phyloP scores from a whole-genome alignment of 164 flowering plant species.

The Dillenia turbinata region DNA sequence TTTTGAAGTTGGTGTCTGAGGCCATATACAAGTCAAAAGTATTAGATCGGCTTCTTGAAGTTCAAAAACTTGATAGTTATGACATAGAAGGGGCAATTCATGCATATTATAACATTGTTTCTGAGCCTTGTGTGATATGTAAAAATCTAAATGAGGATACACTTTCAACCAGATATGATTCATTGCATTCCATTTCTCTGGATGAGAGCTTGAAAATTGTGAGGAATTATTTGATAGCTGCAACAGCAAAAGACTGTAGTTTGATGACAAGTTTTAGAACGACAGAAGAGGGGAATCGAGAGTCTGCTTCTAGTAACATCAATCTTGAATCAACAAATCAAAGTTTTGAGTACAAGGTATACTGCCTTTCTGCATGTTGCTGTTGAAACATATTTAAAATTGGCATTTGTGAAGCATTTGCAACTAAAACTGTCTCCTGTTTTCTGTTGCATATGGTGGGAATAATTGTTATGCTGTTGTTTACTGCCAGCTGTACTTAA shows the following conservation, averaged over 20 bases:
- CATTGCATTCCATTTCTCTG: constrained; percentile 59
- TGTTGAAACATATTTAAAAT: background rate
- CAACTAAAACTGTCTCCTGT: background rate
- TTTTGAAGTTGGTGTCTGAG: constrained; percentile 62
- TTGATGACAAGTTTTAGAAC: constrained; percentile 78
- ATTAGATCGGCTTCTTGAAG: constrained; percentile 60
- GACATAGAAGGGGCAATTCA: constrained; percentile 98
- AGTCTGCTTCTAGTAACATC: constrained; percentile 29
- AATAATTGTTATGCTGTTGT: too few species aligned
- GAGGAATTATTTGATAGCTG: constrained; percentile 78
- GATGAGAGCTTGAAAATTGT: constrained; percentile 76
- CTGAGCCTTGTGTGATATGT: constrained; percentile 74
- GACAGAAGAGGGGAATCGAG: constrained; percentile 21
- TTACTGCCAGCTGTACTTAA: constrained; percentile 50
- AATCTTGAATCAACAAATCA: constrained; percentile 55
- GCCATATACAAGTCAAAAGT: constrained; percentile 52
- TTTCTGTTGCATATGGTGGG: background rate
- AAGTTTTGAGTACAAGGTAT: constrained; percentile 81
- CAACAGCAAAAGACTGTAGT: constrained; percentile 95
- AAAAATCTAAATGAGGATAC: constrained; percentile 28
- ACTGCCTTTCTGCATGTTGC: background rate
- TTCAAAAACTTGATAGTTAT: constrained; percentile 70
- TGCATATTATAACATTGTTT: constrained; percentile 73
- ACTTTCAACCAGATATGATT: constrained; percentile 23
- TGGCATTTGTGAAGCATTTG: background rate